Conservation (phyloP, 2,329 filamentous ascomycete genomes). For the Cordyceps tenuipes region DNA sequence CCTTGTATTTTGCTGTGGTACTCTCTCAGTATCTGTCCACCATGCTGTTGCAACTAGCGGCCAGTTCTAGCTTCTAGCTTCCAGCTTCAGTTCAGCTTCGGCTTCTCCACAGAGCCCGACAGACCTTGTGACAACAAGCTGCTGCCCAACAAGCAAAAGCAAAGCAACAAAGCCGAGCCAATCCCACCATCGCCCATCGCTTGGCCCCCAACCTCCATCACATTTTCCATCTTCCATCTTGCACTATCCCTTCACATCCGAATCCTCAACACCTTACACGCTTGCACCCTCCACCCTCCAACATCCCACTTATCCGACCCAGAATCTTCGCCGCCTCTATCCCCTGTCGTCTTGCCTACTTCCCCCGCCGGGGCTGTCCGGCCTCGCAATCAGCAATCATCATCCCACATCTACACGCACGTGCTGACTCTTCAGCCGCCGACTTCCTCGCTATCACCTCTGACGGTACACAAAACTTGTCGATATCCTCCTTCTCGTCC, state of each 20-base stretch:
- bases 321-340: neutral
- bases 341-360: neutral
- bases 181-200: no score
- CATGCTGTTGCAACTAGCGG: neutral
- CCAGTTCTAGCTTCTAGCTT: neutral
- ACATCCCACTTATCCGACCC: neutral
- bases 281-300: neutral
- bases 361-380: neutral
- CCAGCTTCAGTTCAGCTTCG: neutral
- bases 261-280: neutral
- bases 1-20: neutral
- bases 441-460: neutral
- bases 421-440: neutral
- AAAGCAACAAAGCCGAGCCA: no score
- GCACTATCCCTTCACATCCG: neutral
- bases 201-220: neutral
- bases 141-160: slow-evolving; percentile 4
- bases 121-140: slow-evolving; percentile 2
- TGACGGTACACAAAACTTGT: neutral
- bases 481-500: neutral
- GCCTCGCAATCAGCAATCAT: neutral
- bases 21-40: neutral
- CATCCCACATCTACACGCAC: neutral
- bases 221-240: no score
- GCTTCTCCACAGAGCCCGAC: neutral